These are phyloP conservation scores for Lipomyces yamadae DNA, from an alignment of 805 yeast species.

Conservation along the genomic window DNA sequence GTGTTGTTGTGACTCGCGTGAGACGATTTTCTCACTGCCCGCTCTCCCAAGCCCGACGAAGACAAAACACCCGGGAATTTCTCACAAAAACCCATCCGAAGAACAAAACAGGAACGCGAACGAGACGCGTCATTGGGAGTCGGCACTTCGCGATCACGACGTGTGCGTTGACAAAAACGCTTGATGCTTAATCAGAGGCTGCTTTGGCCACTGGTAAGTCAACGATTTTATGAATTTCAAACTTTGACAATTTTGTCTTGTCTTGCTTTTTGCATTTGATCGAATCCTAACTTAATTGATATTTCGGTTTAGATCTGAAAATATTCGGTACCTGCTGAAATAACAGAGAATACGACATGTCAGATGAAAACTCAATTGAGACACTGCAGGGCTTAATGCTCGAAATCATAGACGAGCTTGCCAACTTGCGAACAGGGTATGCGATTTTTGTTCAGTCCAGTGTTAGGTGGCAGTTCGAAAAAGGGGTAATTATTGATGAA, in stretches of 20 bases:
- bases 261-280: neutral
- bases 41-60: neutral
- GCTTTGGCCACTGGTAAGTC: neutral
- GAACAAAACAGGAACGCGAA: neutral
- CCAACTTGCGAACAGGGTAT: constrained; percentile 43
- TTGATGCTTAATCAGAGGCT: neutral
- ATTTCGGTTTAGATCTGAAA: neutral
- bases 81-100: neutral
- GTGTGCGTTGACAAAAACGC: neutral
- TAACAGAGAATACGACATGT: neutral
- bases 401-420: constrained; percentile 48
- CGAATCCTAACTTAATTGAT: neutral
- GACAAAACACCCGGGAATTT: neutral
- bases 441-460: neutral
- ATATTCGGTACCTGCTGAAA: neutral
- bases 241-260: neutral
- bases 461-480: neutral
- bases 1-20: no score
- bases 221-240: neutral
- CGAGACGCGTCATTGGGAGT: constrained; percentile 4
- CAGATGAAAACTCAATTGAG: constrained; percentile 5
- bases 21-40: neutral
- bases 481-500: neutral
- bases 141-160: neutral
- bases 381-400: constrained; percentile 20